These are phyloP conservation scores for Camelina hispida DNA, from an alignment of 345 rosid species.

Conservation along the genomic window DNA sequence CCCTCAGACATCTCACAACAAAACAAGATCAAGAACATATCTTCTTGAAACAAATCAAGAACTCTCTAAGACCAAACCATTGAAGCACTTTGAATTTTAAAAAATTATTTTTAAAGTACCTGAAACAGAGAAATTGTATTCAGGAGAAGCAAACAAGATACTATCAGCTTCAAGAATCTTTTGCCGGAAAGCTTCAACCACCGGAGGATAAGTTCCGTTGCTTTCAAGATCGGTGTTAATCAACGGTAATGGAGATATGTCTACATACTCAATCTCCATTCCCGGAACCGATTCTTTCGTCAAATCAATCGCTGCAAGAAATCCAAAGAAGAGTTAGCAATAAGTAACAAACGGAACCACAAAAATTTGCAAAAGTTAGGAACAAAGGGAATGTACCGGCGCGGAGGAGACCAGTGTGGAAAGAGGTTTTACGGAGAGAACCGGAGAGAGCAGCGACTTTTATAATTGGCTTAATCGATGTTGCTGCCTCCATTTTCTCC, in stretches of 20 bases:
- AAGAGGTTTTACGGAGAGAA: constrained; percentile 77
- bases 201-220: constrained; percentile 61
- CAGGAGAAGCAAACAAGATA: constrained; percentile 83
- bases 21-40: too few species aligned
- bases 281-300: constrained; percentile 51
- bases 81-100: too few species aligned
- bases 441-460: constrained; percentile 82
- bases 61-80: neutral
- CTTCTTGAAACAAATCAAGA: too few species aligned
- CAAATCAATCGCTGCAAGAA: constrained; percentile 50
- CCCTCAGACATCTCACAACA: too few species aligned
- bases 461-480: constrained; percentile 50
- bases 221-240: constrained; percentile 73
- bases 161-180: constrained; percentile 67
- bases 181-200: constrained; percentile 68
- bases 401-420: constrained; percentile 71
- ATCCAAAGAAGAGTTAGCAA: neutral
- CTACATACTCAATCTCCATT: constrained; percentile 58
- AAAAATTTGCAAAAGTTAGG: neutral
- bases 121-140: constrained; percentile 73
- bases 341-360: neutral
- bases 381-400: constrained; percentile 48
- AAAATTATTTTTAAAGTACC: too few species aligned
- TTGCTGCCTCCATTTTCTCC: constrained; percentile 49
- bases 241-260: constrained; percentile 68